A percentile compares a stretch with the other conserved stretches of the same genome.
Conservation (phyloP, 805 yeast genomes). For the Candida silvicultrix region DNA sequence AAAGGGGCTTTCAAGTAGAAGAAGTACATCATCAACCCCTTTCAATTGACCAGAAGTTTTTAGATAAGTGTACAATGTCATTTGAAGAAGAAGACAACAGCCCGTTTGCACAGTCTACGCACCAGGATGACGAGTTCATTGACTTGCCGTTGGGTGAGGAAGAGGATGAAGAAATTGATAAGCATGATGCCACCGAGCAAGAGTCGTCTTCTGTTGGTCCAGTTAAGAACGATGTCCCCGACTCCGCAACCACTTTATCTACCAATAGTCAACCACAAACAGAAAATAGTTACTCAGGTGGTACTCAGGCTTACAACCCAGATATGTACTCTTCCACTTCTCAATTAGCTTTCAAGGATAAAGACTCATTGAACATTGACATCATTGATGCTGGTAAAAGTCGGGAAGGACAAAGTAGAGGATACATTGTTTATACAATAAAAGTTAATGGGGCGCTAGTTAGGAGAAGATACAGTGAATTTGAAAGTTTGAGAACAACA, state of each 20-base stretch:
- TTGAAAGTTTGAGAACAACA: constrained; percentile 72
- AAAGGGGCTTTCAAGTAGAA: neutral
- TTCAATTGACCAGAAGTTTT: too few relatives aligned
- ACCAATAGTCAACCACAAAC: constrained; percentile 1
- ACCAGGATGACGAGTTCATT: constrained; percentile 18
- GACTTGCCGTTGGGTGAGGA: constrained; percentile 18
- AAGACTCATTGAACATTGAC: constrained; percentile 23
- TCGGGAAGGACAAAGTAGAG: constrained; percentile 68
- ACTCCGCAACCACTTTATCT: neutral
- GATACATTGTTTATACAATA: constrained; percentile 81
- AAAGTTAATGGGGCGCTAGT: constrained; percentile 55
- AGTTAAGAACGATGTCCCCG: constrained; percentile 8
- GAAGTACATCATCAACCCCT: neutral
- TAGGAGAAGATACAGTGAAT: constrained; percentile 86
- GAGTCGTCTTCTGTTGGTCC: neutral
- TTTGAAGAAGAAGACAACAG: constrained; percentile 21
- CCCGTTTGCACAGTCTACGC: constrained; percentile 13
- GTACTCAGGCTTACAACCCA: constrained; percentile 22
- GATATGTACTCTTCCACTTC: constrained; percentile 17
- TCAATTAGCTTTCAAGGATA: constrained; percentile 15
- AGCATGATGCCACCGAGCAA: neutral
- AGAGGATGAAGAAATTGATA: constrained; percentile 11
- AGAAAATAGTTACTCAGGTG: constrained; percentile 4
- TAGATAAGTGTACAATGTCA: constrained; percentile 10
- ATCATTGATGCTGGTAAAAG: constrained; percentile 84